Evolutionary conservation across 768 basidiomycete species (phyloP), one percentile per base, ranked within the genome.

Genomic region (Goffeauzyma gilvescens): DNA sequence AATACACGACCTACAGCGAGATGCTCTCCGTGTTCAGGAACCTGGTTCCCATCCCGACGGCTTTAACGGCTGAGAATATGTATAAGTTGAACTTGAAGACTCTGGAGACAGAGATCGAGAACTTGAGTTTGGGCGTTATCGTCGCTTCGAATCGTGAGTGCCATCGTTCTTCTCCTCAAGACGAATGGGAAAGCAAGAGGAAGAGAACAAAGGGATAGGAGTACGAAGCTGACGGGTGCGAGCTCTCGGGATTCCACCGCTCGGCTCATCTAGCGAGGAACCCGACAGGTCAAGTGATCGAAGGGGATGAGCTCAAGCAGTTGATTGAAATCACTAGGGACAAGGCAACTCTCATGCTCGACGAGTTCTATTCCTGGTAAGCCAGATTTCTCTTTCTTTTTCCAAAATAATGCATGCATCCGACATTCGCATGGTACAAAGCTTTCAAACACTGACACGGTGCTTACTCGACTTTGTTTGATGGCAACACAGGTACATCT

Each of bases 231-330:
- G n/a, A n/a, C n/a, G n/a, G 28, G 2, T n/a, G 40, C 26, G 38
- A 46, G 17, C 14, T 38, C 5, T 10, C 17, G 7, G 24, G 14
- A n/a, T n/a, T n/a, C n/a, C n/a, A n/a, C n/a, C n/a, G n/a, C n/a
- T n/a, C n/a, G n/a, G n/a, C 21, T 7, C 13, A 32, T 18, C 17
- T 34, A 57, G 55, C 89, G n/a, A 76, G 87, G 41, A 95, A 93
- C 59, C 87, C 89, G 3, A 93, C 89, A 1, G 86, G 89, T n/a
- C 87, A 90, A 60, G 75, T 78, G 41, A 72, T 75, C 49, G 72
- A 71, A 49, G 85, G 82, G 3, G 69, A 80, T 12, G 81, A 89
- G 6, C 73, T 95, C 40, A 74, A 79, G 53, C 74, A 81, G 35
- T 73, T 95, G 13, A 82, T 87, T 9, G 55, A 69, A 12, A 66